These are phyloP conservation scores for Pachyrhizus erosus DNA, from an alignment of 306 rosid genomes.

Conservation along the genomic window DNA sequence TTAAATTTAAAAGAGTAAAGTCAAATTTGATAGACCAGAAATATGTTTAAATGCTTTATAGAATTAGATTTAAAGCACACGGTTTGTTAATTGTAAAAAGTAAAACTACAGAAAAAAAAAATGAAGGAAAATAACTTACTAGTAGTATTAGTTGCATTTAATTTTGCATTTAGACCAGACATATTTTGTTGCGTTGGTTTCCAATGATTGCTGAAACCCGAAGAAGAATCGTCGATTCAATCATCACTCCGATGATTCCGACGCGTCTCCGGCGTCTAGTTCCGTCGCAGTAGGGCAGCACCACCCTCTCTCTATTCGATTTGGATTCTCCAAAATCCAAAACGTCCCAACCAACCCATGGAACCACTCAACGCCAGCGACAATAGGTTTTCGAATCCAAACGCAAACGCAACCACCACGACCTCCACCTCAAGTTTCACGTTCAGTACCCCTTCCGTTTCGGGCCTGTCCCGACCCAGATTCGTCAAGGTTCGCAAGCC, in stretches of 20 bases:
- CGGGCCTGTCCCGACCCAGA: slow-evolving; percentile 70
- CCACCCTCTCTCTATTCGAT: not conserved
- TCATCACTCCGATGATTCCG: slow-evolving; percentile 41
- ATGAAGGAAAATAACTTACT: not conserved
- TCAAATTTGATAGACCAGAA: too few relatives aligned
- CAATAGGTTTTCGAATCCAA: slow-evolving; percentile 54
- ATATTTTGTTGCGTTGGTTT: slow-evolving; percentile 26
- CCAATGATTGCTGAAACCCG: slow-evolving; percentile 32
- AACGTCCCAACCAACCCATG: slow-evolving; percentile 45
- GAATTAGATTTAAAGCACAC: not conserved
- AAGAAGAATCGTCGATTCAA: slow-evolving; percentile 28
- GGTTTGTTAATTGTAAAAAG: not conserved
- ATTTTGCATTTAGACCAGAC: not conserved
- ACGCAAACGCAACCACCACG: slow-evolving; percentile 34
- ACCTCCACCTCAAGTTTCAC: slow-evolving; percentile 41
- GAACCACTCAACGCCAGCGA: slow-evolving; percentile 55
- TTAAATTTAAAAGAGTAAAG: too few relatives aligned
- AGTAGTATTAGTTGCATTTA: not conserved
- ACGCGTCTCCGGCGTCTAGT: slow-evolving; percentile 53
- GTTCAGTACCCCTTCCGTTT: slow-evolving; percentile 53
- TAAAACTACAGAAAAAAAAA: not conserved
- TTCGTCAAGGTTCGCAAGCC: slow-evolving; percentile 66
- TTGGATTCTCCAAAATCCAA: slow-evolving; percentile 25
- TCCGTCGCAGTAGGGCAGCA: slow-evolving; percentile 8
- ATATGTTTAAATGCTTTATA: too few relatives aligned